phyloP scores from a whole-genome alignment of 2,329 filamentous ascomycete species.

The Xylariaceae sp. region DNA sequence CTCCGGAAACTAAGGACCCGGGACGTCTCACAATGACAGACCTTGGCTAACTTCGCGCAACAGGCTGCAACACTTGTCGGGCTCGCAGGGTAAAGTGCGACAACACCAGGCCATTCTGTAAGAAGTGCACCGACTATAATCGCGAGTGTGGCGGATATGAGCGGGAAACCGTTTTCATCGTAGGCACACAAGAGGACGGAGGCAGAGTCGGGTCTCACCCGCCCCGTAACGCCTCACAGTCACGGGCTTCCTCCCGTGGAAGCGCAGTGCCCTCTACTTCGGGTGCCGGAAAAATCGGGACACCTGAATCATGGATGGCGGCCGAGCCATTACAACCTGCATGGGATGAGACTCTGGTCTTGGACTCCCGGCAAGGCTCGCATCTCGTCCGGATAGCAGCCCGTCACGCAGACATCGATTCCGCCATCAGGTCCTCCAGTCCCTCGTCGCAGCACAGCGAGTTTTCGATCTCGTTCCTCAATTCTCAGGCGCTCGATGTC shows the following conservation, averaged over 20 bases:
- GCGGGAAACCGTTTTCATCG: constrained; percentile 58
- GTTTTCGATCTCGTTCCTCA: constrained; percentile 35
- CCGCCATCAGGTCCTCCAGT: constrained; percentile 25
- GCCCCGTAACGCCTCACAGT: constrained; percentile 38
- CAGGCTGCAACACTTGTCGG: constrained; percentile 56
- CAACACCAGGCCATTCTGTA: constrained; percentile 54
- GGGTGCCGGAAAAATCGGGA: constrained; percentile 14
- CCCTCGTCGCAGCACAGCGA: constrained; percentile 18
- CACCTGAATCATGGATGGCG: constrained; percentile 29
- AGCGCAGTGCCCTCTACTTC: constrained; percentile 30
- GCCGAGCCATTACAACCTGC: constrained; percentile 42
- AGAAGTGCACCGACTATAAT: constrained; percentile 53
- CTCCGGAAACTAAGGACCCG: not conserved
- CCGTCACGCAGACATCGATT: constrained; percentile 38
- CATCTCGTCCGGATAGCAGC: constrained; percentile 41
- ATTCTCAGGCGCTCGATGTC: constrained; percentile 36
- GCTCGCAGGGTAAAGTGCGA: constrained; percentile 44
- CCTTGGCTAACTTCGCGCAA: constrained; percentile 9
- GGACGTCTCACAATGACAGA: too few relatives aligned
- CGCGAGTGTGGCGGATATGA: constrained; percentile 58
- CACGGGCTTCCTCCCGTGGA: too few relatives aligned
- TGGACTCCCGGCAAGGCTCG: constrained; percentile 35
- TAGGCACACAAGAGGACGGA: constrained; percentile 49
- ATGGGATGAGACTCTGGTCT: constrained; percentile 43
- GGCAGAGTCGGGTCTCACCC: constrained; percentile 55